A percentile compares a stretch with the other conserved stretches of the same genome.
Conservation (phyloP, 257 asterid species). For the Linderniella brevidens region DNA sequence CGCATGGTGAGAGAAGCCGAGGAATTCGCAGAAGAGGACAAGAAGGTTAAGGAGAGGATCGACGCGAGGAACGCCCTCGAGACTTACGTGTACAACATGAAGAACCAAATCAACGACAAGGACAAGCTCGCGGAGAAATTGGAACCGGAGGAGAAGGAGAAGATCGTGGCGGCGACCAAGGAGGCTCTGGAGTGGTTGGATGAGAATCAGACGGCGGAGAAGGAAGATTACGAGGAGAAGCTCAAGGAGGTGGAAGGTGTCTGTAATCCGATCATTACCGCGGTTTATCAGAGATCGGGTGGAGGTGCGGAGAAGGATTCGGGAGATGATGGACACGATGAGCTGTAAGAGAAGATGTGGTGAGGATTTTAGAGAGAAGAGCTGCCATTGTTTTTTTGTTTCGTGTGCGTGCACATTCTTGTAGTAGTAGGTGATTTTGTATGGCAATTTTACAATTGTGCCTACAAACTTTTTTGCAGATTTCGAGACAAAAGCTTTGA, state of each 20-base stretch:
- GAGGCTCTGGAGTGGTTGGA: slow-evolving; percentile 95
- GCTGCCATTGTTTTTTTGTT: no score
- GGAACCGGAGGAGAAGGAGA: slow-evolving; percentile 85
- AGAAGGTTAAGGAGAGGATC: slow-evolving; percentile 70
- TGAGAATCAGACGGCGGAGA: slow-evolving; percentile 72
- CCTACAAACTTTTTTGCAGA: no score
- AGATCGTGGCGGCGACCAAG: slow-evolving; percentile 77
- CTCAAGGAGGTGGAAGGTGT: slow-evolving; percentile 88
- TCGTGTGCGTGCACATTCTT: no score
- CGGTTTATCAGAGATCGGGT: slow-evolving; percentile 88
- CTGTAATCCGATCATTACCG: slow-evolving; percentile 79
- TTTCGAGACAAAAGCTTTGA: no score
- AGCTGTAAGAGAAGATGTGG: slow-evolving; percentile 18
- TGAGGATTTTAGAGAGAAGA: no score
- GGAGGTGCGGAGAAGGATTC: slow-evolving; percentile 56
- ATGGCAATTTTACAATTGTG: no score
- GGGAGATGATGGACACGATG: slow-evolving; percentile 58
- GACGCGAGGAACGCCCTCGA: slow-evolving; percentile 82
- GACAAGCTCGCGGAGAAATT: slow-evolving; percentile 87
- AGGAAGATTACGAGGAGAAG: slow-evolving; percentile 91
- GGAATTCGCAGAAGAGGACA: slow-evolving; percentile 92
- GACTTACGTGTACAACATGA: slow-evolving; percentile 89
- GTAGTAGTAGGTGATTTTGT: no score
- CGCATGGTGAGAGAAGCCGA: slow-evolving; percentile 89
- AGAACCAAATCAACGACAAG: slow-evolving; percentile 79